Evolutionary conservation across 129 eudicot species (phyloP), one percentile per base, ranked within the genome.

Genomic region (Flaveria robusta): DNA sequence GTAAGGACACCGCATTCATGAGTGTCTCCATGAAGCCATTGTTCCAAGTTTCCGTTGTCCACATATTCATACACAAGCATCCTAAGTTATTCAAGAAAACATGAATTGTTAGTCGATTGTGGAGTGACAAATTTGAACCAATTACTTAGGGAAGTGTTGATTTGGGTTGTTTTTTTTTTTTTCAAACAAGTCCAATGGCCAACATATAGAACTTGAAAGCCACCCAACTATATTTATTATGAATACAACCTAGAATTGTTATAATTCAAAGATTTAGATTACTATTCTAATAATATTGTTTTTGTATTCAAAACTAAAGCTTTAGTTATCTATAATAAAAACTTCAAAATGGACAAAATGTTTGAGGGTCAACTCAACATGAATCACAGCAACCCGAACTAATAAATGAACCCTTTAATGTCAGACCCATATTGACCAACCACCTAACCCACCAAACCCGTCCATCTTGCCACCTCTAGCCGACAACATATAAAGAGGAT

Each of bases 41-140:
- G 97, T 81, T 93, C 98, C 77, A 93, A 64, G 82, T 93, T 93
- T 50, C 98, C 98, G 22, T 93, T 90, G 81, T 88, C 88, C 66
- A 93, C 97, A 79, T 93, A 93, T 75, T 93, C 98, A 83, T 93
- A 93, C 23, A 93, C 98, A 81, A 93, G 85, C 96, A 93, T 88
- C 91, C 97, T 93, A 78, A 68, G 69, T 66, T 62, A 43, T 76
- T 58, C 67, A 71, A 78, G 5, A 26, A 60, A 26, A 62, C 42
- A 62, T 26, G 41, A 62, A 27, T 5, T 62, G 26, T 26, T 62
- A 62, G 19, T 62, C 42, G 41, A 62, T 14, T 26, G 20, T 14
- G 14, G 67, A 62, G 67, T 27, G 19, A 26, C 41, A 26, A 13
- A 26, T 24, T 6, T 26, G 41, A 60, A 19, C 19, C 19, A 0